Percentiles rank a stretch among this genome's conserved stretches.
These are phyloP conservation scores for Pseudophaeomoniella oleicola DNA, from an alignment of 2,329 filamentous ascomycete species.

Conservation along the genomic window DNA sequence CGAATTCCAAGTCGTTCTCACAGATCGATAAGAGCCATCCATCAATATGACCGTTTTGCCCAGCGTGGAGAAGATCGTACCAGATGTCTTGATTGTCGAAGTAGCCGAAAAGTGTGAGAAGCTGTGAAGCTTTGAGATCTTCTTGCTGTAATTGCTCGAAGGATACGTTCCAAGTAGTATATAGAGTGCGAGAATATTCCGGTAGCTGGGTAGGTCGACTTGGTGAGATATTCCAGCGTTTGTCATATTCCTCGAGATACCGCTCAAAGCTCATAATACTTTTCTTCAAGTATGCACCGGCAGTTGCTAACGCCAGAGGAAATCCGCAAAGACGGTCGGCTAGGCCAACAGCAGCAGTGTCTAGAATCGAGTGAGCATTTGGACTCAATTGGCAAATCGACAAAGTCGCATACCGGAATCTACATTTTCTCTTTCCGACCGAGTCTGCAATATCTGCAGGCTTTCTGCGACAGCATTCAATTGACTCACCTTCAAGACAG, in stretches of 20 bases:
- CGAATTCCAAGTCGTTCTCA: constrained; percentile 4
- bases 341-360: constrained; percentile 12
- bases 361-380: constrained; percentile 1
- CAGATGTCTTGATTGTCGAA: constrained; percentile 31
- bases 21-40: constrained; percentile 9
- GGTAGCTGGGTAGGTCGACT: constrained; percentile 2
- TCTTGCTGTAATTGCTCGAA: constrained; percentile 5
- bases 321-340: constrained; percentile 26
- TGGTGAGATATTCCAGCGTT: constrained; percentile 17
- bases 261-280: constrained; percentile 20
- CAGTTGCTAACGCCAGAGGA: constrained; percentile 31
- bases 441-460: constrained; percentile 5
- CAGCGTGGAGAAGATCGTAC: constrained; percentile 24
- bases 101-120: constrained; percentile 28
- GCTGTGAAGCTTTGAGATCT: constrained; percentile 13
- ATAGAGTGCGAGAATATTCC: constrained; percentile 8
- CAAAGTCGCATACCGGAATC: constrained; percentile 5
- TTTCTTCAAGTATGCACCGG: constrained; percentile 28
- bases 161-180: constrained; percentile 11
- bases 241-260: constrained; percentile 26
- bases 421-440: constrained; percentile 5
- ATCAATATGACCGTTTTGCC: constrained; percentile 2
- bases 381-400: neutral
- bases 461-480: constrained; percentile 4
- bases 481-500: constrained; percentile 2